Evolutionary conservation across 2,329 filamentous ascomycete species (phyloP), one percentile per base, ranked within the genome.

Genomic region (Monosporascus sp.): DNA sequence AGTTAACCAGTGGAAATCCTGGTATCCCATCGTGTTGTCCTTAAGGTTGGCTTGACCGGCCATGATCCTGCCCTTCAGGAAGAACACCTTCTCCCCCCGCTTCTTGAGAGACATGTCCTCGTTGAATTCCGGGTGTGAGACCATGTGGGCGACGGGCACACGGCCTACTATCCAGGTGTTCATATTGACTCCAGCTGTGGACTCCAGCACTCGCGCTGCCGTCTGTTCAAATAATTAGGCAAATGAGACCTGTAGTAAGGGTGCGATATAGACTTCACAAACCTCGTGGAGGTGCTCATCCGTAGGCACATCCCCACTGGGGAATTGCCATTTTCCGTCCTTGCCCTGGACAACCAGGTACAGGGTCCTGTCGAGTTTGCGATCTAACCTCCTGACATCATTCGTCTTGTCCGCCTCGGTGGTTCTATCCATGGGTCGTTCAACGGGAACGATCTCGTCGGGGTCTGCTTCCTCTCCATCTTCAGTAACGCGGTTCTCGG

Each of bases 111-210:
- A 65, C 46, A 70, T 69, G 66, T 78, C 73, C 61, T 71, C 67
- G 62, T 71, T 68, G 66, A 76, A 63, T 64, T 70, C 61, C 62
- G 79, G 78, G 58, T 83, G 74, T 56, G 75, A 75, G 60, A 89
- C 78, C 65, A 88, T 74, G 73, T 97, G 88, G 26, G 92, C 93
- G 54, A 97, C 82, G 11, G 94, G 94, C 54, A 88, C 88, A 64
- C 91, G 91, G 56, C 91, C 93, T 50, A 99, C 89, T 62, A 97
- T 84, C 92, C 94, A 99, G 52, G 91, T 97, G 77, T 97, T 97
- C 92, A 99, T 97, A 79, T 99, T 95, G 56, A 89, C 75, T 54
- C 94, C 94, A 9, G 87, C 91, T 3, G 90, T 78, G 64, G 89
- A 80, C 50, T 86, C 78, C 24, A 97, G 78, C 52, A 91, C 85